phyloP scores from a whole-genome alignment of 345 rosid genomes.

The Brassica juncea region DNA sequence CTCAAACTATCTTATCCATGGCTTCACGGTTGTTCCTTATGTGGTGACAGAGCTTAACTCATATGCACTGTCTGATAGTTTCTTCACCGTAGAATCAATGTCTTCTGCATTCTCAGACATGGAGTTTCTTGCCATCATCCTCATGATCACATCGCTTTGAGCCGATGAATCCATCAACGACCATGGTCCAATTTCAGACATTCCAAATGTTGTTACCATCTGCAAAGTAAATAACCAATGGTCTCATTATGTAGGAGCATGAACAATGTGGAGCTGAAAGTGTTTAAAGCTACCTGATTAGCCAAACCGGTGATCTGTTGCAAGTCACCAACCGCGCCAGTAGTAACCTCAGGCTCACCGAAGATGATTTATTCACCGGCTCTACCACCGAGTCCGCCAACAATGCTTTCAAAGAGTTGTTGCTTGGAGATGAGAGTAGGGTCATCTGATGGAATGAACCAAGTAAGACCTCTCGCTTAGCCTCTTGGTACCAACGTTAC shows the following conservation, averaged over 20 bases:
- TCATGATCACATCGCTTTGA: slow-evolving; percentile 43
- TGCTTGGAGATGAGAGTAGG: slow-evolving; percentile 50
- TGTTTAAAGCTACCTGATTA: slow-evolving; percentile 57
- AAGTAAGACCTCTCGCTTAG: slow-evolving; percentile 94
- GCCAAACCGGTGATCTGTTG: slow-evolving; percentile 96
- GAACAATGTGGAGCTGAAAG: neutral
- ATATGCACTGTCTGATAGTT: slow-evolving; percentile 76
- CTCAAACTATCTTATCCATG: slow-evolving; percentile 89
- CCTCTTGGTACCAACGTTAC: slow-evolving; percentile 92
- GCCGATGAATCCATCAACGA: no score
- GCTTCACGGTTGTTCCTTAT: slow-evolving; percentile 94
- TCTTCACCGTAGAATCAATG: slow-evolving; percentile 78
- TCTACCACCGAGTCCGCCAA: slow-evolving; percentile 96
- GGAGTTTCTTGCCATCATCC: slow-evolving; percentile 99
- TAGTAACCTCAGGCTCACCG: slow-evolving; percentile 95
- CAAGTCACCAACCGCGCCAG: slow-evolving; percentile 96
- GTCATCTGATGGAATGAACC: slow-evolving; percentile 96
- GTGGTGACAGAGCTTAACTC: slow-evolving; percentile 66
- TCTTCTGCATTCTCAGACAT: slow-evolving; percentile 98
- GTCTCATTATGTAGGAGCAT: no score
- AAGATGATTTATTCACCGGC: slow-evolving; percentile 95
- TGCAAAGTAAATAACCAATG: no score
- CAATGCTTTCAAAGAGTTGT: slow-evolving; percentile 77
- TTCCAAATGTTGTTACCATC: no score
- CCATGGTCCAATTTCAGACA: no score